Evolutionary conservation across 1,284 basidiomycete species (phyloP), one percentile per base, ranked within the genome.

Genomic region (Fomes fomentarius): DNA sequence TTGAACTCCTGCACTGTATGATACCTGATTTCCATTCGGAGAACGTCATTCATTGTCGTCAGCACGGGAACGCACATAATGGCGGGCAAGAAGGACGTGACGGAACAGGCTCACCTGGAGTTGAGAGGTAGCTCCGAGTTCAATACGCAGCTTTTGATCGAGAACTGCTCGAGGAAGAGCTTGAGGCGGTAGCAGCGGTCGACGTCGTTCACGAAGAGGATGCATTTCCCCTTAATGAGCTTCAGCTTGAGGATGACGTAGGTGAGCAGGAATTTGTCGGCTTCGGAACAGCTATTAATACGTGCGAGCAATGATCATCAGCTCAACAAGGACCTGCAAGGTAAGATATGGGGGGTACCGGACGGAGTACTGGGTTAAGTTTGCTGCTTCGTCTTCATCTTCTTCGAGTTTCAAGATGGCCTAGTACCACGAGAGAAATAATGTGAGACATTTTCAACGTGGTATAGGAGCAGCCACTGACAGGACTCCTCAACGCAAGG

Each of bases 1-100:
- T 99, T 98, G 71, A 99, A 99, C 74, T 98, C 96, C 67, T 99
- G 95, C 2, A 99, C 96, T 5, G 93, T 91, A 69, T 99, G 97
- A 68, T 96, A 98, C 71, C 93, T 93, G 38, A n/a, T n/a, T n/a
- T n/a, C n/a, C n/a, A n/a, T n/a, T n/a, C n/a, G n/a, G n/a, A n/a
- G n/a, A n/a, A n/a, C n/a, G n/a, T n/a, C n/a, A n/a, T n/a, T n/a
- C n/a, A n/a, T n/a, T n/a, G n/a, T n/a, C n/a, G n/a, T n/a, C n/a
- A n/a, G n/a, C n/a, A n/a, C n/a, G n/a, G n/a, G n/a, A n/a, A n/a
- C n/a, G n/a, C n/a, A n/a, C n/a, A n/a, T n/a, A n/a, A n/a, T n/a
- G n/a, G n/a, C n/a, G n/a, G n/a, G n/a, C n/a, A n/a, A n/a, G n/a
- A n/a, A n/a, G n/a, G n/a, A n/a, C n/a, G n/a, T n/a, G 8, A 8